These are phyloP conservation scores for Sarocladiaceae sp. DNA, from an alignment of 2,329 filamentous ascomycete genomes.

Conservation along the genomic window DNA sequence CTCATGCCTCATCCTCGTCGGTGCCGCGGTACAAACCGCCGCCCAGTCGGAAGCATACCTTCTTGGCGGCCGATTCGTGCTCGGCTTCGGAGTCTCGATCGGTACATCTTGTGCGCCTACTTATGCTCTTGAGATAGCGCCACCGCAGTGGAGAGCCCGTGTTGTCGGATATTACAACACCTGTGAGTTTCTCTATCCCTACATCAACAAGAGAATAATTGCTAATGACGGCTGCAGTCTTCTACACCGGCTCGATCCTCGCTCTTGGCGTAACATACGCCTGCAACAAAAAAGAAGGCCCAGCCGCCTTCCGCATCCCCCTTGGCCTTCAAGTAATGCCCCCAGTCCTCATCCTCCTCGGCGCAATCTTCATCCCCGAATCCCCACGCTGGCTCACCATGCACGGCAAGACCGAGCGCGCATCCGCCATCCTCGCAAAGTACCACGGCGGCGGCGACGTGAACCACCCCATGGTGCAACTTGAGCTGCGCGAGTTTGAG, in stretches of 20 bases:
- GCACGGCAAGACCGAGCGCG: background rate
- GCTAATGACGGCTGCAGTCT: slow-evolving; percentile 39
- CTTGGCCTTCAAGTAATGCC: background rate
- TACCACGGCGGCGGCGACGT: slow-evolving; percentile 9
- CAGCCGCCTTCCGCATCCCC: slow-evolving; percentile 1
- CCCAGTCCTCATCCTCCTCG: slow-evolving; percentile 8
- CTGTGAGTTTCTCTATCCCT: slow-evolving; percentile 21
- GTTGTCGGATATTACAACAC: slow-evolving; percentile 36
- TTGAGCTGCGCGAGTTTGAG: slow-evolving; percentile 4
- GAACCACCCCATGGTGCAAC: slow-evolving; percentile 4
- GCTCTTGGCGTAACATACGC: slow-evolving; percentile 4
- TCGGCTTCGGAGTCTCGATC: slow-evolving; percentile 47
- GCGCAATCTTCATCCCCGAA: slow-evolving; percentile 16
- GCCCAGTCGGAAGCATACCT: slow-evolving; percentile 33
- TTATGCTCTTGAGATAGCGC: slow-evolving; percentile 45
- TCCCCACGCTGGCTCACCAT: slow-evolving; percentile 22
- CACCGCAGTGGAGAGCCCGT: slow-evolving; percentile 46
- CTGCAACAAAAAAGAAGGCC: background rate
- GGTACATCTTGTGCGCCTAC: slow-evolving; percentile 34
- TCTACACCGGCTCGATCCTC: slow-evolving; percentile 6
- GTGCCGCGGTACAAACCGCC: slow-evolving; percentile 33
- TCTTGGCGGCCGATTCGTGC: slow-evolving; percentile 48
- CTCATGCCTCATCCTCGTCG: slow-evolving; percentile 34
- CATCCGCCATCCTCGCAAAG: slow-evolving; percentile 7
- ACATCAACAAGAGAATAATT: slow-evolving; percentile 32